Conservation (phyloP, 2,329 filamentous ascomycete species). For the Juglanconis juglandina region DNA sequence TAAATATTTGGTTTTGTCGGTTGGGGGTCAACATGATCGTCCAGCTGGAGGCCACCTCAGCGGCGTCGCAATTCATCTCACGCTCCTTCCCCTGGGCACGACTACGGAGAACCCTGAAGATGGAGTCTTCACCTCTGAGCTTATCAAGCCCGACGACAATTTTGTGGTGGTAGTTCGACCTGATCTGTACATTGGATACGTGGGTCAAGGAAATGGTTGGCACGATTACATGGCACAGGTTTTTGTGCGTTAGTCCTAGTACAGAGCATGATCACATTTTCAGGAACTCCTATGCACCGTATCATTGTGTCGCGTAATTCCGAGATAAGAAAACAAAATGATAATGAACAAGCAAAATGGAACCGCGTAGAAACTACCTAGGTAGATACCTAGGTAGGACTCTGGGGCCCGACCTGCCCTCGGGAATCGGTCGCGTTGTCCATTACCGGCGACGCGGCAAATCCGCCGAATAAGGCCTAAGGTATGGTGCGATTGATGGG, state of each 20-base stretch:
- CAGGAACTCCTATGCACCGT: background rate
- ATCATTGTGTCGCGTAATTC: background rate
- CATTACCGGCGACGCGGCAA: no score
- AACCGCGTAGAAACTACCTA: no score
- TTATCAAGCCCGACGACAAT: slow-evolving; percentile 25
- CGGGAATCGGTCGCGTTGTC: no score
- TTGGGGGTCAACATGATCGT: background rate
- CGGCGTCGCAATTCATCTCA: background rate
- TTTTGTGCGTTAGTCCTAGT: slow-evolving; percentile 14
- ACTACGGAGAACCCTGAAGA: slow-evolving; percentile 11
- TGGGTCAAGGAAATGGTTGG: slow-evolving; percentile 27
- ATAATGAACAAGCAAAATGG: no score
- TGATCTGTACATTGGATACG: slow-evolving; percentile 39
- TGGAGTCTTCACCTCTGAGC: slow-evolving; percentile 29
- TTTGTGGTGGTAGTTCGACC: slow-evolving; percentile 35
- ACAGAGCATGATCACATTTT: background rate
- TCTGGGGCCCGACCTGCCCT: no score
- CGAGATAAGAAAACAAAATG: no score
- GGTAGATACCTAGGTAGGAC: no score
- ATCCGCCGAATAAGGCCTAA: no score
- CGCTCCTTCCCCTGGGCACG: background rate
- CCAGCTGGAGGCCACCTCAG: background rate
- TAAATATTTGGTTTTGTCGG: slow-evolving; percentile 1
- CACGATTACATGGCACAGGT: slow-evolving; percentile 21
- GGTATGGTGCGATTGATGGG: no score